Conservation (phyloP, 108 stramenopile species). For the Schizochytrium sp. region DNA sequence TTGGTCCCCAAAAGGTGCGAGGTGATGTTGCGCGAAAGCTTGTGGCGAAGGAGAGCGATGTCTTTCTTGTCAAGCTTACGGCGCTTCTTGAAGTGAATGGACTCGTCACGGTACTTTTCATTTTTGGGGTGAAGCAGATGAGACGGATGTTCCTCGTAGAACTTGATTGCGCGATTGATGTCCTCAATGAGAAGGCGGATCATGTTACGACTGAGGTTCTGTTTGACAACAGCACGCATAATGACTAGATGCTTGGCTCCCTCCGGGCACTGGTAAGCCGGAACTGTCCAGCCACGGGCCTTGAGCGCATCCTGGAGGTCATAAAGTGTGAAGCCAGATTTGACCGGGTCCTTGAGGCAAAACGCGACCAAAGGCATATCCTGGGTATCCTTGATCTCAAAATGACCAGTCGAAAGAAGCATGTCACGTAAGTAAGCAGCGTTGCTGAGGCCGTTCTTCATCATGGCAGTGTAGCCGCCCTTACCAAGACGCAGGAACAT, state of each 20-base stretch:
- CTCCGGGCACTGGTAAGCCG: slow-evolving; percentile 64
- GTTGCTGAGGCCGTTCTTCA: slow-evolving; percentile 63
- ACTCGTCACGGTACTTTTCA: slow-evolving; percentile 46
- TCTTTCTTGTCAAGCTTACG: slow-evolving; percentile 28
- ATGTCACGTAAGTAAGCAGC: slow-evolving; percentile 59
- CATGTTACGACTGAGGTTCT: slow-evolving; percentile 58
- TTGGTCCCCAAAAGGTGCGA: slow-evolving; percentile 10
- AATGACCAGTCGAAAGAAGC: slow-evolving; percentile 61
- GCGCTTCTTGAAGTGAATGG: neutral
- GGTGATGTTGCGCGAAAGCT: neutral
- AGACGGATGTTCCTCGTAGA: slow-evolving; percentile 41
- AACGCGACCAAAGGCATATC: slow-evolving; percentile 65
- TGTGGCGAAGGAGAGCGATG: neutral
- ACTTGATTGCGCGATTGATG: neutral
- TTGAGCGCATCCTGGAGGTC: slow-evolving; percentile 3
- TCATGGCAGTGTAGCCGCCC: slow-evolving; percentile 61
- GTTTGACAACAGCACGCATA: slow-evolving; percentile 61
- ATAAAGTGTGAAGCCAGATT: slow-evolving; percentile 61
- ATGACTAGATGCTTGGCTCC: slow-evolving; percentile 65
- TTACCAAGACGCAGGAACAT: slow-evolving; percentile 62
- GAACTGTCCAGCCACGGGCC: slow-evolving; percentile 61
- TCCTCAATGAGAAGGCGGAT: slow-evolving; percentile 21
- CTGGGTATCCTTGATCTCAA: slow-evolving; percentile 57
- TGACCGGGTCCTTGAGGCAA: neutral
- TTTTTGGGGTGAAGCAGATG: slow-evolving; percentile 49